Percentiles rank a stretch among this genome's conserved stretches.
These are phyloP conservation scores for Colletotrichum camelliae DNA, from an alignment of 2,329 filamentous ascomycete species.

Conservation along the genomic window DNA sequence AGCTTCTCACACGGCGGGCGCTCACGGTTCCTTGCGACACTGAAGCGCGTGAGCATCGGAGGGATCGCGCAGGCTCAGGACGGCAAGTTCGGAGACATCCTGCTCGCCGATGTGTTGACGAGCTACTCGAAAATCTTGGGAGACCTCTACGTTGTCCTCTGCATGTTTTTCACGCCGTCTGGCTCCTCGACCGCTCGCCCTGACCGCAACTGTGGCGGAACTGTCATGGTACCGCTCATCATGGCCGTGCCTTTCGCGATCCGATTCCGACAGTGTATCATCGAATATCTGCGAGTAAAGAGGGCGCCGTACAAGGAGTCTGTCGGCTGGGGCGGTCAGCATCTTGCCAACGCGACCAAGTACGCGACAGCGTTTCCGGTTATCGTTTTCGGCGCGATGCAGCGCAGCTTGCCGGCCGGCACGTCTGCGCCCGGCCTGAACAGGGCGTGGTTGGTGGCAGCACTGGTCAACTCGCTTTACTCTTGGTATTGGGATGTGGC, in stretches of 20 bases:
- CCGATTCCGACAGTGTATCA: slow-evolving; percentile 89
- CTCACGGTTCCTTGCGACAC: slow-evolving; percentile 73
- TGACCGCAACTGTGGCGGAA: slow-evolving; percentile 81
- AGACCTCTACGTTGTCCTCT: slow-evolving; percentile 86
- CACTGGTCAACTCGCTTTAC: slow-evolving; percentile 85
- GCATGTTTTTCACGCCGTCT: slow-evolving; percentile 83
- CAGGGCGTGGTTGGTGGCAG: slow-evolving; percentile 72
- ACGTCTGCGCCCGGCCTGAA: slow-evolving; percentile 47
- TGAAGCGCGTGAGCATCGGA: slow-evolving; percentile 81
- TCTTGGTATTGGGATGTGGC: slow-evolving; percentile 99
- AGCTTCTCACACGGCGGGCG: slow-evolving; percentile 73
- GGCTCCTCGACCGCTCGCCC: slow-evolving; percentile 80
- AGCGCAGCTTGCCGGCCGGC: slow-evolving; percentile 62
- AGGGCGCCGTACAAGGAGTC: slow-evolving; percentile 60
- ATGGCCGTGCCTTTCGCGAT: slow-evolving; percentile 85
- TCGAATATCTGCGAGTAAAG: slow-evolving; percentile 79
- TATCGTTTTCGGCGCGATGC: slow-evolving; percentile 78
- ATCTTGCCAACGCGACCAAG: slow-evolving; percentile 92
- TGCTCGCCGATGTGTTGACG: slow-evolving; percentile 92
- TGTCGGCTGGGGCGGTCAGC: slow-evolving; percentile 79
- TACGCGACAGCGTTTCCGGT: slow-evolving; percentile 96
- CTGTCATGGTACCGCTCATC: slow-evolving; percentile 81
- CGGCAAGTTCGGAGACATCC: slow-evolving; percentile 92
- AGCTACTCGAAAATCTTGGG: slow-evolving; percentile 93
- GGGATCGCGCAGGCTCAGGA: slow-evolving; percentile 86